phyloP scores from a whole-genome alignment of 352 stramenopile genomes.

The Phytophthora lateralis region DNA sequence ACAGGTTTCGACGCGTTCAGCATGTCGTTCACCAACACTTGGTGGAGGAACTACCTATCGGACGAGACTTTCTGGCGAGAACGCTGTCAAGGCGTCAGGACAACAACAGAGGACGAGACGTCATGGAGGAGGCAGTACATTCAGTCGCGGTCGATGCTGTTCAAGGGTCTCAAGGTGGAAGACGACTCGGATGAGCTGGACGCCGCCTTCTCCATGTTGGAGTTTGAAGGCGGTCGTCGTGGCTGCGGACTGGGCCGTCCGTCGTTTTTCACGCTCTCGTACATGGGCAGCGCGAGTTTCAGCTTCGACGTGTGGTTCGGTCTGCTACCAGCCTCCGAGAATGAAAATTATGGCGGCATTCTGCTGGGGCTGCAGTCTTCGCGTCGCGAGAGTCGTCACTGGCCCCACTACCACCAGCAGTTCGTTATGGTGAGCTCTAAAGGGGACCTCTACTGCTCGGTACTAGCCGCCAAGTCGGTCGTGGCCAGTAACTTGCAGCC shows the following conservation, averaged over 20 bases:
- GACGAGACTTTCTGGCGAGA: slow-evolving; percentile 12
- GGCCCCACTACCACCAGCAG: slow-evolving; percentile 33
- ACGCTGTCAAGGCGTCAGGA: not conserved
- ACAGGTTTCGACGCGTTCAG: slow-evolving; percentile 32
- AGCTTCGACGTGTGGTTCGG: slow-evolving; percentile 22
- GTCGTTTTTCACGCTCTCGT: not conserved
- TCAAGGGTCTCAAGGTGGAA: slow-evolving; percentile 1
- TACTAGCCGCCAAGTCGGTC: slow-evolving; percentile 24
- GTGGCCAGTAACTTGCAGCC: slow-evolving; percentile 22
- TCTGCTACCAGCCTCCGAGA: slow-evolving; percentile 3
- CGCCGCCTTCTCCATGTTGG: not conserved
- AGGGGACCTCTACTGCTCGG: slow-evolving; percentile 34
- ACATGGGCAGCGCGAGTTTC: slow-evolving; percentile 9
- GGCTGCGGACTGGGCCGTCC: not conserved
- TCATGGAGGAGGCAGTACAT: slow-evolving; percentile 15
- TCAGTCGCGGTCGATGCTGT: slow-evolving; percentile 15
- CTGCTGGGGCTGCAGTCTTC: slow-evolving; percentile 9
- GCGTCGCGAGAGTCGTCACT: slow-evolving; percentile 5
- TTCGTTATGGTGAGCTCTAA: slow-evolving; percentile 30
- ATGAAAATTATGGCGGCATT: not conserved
- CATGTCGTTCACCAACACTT: slow-evolving; percentile 23
- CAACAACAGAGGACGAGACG: not conserved
- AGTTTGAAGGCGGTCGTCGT: not conserved
- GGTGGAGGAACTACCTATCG: slow-evolving; percentile 7
- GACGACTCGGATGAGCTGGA: not conserved